A percentile compares a stretch with the other conserved stretches of the same genome.
phyloP scores from a whole-genome alignment of 164 flowering plant species.

The Saururus chinensis region DNA sequence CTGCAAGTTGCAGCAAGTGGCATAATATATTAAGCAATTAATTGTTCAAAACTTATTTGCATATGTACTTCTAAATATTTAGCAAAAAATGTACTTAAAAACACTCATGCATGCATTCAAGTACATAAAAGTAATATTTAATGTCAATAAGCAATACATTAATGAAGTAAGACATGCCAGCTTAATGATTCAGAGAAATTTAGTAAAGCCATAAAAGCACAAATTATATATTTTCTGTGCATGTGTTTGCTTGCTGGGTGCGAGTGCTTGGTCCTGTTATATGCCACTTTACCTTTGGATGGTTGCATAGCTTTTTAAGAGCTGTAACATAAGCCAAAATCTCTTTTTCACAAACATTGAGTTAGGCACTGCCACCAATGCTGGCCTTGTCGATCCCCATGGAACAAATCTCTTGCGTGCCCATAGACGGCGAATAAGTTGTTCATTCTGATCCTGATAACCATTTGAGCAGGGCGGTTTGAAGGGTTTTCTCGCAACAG shows the following conservation, averaged over 20 bases:
- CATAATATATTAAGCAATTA: not conserved
- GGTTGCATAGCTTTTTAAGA: conserved; percentile 97
- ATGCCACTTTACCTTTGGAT: conserved; percentile 6
- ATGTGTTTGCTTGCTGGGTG: no score
- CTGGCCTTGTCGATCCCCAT: conserved; percentile 82
- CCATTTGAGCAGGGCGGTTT: conserved; percentile 72
- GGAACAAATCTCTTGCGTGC: conserved; percentile 91
- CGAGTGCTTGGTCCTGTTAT: no score
- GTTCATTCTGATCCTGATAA: conserved; percentile 38
- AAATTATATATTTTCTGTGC: no score
- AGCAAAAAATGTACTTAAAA: not conserved
- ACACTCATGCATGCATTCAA: no score
- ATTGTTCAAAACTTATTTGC: no score
- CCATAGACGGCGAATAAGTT: conserved; percentile 61
- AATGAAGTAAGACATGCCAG: not conserved
- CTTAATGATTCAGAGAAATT: not conserved
- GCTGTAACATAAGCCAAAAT: conserved; percentile 77
- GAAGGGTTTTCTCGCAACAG: conserved; percentile 82
- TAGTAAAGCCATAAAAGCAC: no score
- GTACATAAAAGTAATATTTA: no score
- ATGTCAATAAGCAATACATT: not conserved
- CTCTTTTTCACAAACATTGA: conserved; percentile 26
- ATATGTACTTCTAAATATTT: no score
- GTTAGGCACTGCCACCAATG: conserved; percentile 34
- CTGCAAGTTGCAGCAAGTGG: conserved; percentile 28